Conservation (phyloP, 805 yeast genomes). For the Zygoascus biomembranicola region DNA sequence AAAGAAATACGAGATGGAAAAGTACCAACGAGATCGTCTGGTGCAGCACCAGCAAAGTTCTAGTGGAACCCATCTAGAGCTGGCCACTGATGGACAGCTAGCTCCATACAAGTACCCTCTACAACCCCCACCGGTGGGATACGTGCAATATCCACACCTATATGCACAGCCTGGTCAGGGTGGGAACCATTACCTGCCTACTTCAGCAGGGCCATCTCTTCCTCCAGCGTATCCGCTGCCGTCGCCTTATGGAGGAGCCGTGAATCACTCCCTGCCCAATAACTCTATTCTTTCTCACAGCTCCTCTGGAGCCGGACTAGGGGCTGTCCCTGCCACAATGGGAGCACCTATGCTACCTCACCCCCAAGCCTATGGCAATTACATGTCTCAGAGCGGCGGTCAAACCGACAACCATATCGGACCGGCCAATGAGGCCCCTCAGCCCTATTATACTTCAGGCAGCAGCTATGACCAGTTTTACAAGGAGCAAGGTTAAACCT, state of each 20-base stretch:
- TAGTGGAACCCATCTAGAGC: background rate
- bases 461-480: background rate
- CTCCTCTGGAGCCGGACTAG: background rate
- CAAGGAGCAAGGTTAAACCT: background rate
- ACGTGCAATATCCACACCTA: background rate
- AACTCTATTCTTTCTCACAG: background rate
- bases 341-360: background rate
- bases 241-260: background rate
- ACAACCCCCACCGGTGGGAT: background rate
- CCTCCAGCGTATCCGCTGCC: background rate
- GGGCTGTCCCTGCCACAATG: background rate
- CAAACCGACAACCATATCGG: background rate
- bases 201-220: background rate
- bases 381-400: background rate
- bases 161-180: background rate
- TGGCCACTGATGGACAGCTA: background rate
- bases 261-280: background rate
- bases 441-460: background rate
- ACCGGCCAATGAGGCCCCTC: background rate
- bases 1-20: constrained; percentile 21
- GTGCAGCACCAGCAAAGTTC: constrained; percentile 1
- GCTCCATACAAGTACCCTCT: background rate
- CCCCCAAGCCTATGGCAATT: background rate
- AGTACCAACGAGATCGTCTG: background rate
- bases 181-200: background rate